Percentiles rank a stretch among this genome's conserved stretches.
These are phyloP conservation scores for Fusarium equiseti DNA, from an alignment of 2,329 filamentous ascomycete species.

Conservation along the genomic window DNA sequence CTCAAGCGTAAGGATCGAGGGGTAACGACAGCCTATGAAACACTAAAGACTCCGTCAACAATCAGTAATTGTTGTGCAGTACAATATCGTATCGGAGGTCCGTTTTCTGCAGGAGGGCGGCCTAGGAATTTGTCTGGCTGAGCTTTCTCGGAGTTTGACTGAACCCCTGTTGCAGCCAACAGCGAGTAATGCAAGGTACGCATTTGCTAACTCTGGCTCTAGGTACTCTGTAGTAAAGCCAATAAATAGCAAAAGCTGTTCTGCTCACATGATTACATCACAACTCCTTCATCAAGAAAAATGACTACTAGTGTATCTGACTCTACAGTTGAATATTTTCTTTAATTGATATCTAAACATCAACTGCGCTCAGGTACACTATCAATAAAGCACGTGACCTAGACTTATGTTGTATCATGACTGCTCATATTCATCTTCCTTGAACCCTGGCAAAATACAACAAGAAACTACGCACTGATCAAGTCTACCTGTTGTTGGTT, in stretches of 20 bases:
- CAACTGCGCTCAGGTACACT: not conserved
- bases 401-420: not conserved
- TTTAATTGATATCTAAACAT: not conserved
- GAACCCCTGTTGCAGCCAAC: conserved; percentile 26
- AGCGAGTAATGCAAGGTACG: conserved; percentile 41
- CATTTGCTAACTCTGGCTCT: not conserved
- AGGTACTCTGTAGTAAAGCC: not conserved
- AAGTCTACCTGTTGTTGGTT: conserved; percentile 3
- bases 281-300: not conserved
- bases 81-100: conserved; percentile 1
- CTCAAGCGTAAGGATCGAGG: conserved; percentile 28
- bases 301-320: not conserved
- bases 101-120: conserved; percentile 20
- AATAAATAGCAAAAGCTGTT: conserved; percentile 4
- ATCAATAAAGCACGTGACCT: conserved; percentile 26
- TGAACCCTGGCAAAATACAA: conserved; percentile 1
- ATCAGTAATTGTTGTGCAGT: not conserved
- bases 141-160: conserved; percentile 13
- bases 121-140: conserved; percentile 32
- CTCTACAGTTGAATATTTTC: not conserved
- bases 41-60: conserved; percentile 30
- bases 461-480: not conserved
- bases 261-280: not conserved
- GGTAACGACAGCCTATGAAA: conserved; percentile 40
- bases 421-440: not conserved